Evolutionary conservation across 768 basidiomycete species (phyloP), one percentile per base, ranked within the genome.

Genomic region (Rossbeevera mucosa): DNA sequence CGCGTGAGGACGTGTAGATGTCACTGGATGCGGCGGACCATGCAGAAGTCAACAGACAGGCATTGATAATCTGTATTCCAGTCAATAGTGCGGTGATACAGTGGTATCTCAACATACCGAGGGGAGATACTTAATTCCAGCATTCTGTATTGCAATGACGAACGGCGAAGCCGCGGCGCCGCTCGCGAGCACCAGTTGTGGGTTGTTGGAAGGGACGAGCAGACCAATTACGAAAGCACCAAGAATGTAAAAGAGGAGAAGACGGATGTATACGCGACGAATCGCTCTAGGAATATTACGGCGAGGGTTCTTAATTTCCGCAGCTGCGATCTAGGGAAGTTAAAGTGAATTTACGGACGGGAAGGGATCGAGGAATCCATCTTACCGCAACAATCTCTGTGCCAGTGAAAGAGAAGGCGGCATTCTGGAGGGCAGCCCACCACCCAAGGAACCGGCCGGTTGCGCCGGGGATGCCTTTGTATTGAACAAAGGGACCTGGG

Each of bases 1-100:
- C 88, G 51, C 89, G 83, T 16, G 92, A 93, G 42, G 86, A 86
- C 3, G 91, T 3, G 21, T 42, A 42, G 18, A 42, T 20, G 13
- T 42, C 41, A 22, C 41, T 42, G 41, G 41, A 42, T 20, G 41
- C 41, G 1, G 41, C 41, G 5, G 41, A 42, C 41, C 41, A 42
- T 12, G 41, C 41, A 21, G 41, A 42, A 42, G 9, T 20, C 18
- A 42, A 22, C 14, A 42, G 13, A 42, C 18, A 20, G 7, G 21
- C 41, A 22, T 42, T 42, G 21, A 42, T 42, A 22, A 42, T 7
- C 41, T 42, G 7, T 42, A 3, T 21, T 7, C 3, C 3, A 14
- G 16, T 20, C 3, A 42, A 21, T 21, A 40, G 5, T 40, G 12
- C 5, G 20, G 6, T 21, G 2, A 22, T 42, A 2, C 4, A 8